Base-by-base conservation (phyloP, 164 flowering plant genomes). In the Echeveria elegans region DNA sequence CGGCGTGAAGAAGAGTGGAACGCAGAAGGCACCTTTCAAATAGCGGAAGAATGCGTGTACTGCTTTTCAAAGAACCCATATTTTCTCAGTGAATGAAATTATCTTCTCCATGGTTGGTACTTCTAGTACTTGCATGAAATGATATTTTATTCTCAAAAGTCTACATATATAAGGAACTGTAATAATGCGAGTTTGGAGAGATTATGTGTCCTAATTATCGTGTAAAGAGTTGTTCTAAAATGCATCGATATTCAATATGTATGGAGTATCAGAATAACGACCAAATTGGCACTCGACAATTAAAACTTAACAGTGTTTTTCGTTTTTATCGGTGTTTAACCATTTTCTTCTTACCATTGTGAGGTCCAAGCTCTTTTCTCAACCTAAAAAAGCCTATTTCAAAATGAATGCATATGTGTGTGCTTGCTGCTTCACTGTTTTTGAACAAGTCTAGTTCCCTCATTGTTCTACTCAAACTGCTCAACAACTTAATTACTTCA, bases 41-140 rank as follows among this genome's bases (percentile, higher is more conserved):
- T n/a, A n/a, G n/a, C n/a, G n/a, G n/a, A n/a, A n/a, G n/a, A n/a
- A n/a, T n/a, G n/a, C n/a, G n/a, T n/a, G n/a, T n/a, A n/a, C n/a
- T n/a, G n/a, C n/a, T n/a, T n/a, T n/a, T n/a, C n/a, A 80, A 4
- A 84, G 59, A 48, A 63, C 69, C 84, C 81, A 79, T 64, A 48
- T 72, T 61, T 73, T 65, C 65, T 65, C 61, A 56, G 83, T 61
- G 56, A 63, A 65, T 68, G 72, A 63, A 32, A 53, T 53, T 14
- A 0, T 65, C 50, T 45, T 47, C 23, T 77, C 80, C 86, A 81
- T 43, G 16, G 47, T 43, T 43, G 18, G 15, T 16, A 43, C 15
- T 11, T 7, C 45, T 7, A 43, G 18, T 43, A 11, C 47, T 14
- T n/a, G n/a, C n/a, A n/a, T 43, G 47, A 43, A 43, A 4, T 43